These are phyloP conservation scores for Fraxinus excelsior DNA, from an alignment of 257 asterid genomes.

Conservation along the genomic window DNA sequence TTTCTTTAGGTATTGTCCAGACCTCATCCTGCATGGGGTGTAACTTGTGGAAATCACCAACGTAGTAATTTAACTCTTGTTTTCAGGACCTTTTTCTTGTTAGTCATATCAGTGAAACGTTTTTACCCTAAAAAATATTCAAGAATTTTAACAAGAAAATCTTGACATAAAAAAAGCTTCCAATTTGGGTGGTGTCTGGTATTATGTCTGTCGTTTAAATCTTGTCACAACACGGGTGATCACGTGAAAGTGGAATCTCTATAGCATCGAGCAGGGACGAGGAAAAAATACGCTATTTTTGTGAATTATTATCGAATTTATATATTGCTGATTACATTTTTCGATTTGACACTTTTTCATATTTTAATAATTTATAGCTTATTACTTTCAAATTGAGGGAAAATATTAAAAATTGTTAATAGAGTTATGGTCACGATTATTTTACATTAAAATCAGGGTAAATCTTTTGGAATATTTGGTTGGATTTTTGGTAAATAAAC, in stretches of 20 bases:
- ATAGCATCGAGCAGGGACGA: not conserved
- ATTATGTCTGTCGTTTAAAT: not conserved
- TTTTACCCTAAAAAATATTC: not conserved
- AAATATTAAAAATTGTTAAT: too few species aligned
- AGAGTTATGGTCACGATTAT: too few species aligned
- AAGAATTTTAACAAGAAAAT: not conserved
- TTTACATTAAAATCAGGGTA: too few species aligned
- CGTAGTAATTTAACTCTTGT: not conserved
- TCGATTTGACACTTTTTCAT: too few species aligned
- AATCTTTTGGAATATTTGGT: too few species aligned
- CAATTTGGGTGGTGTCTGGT: not conserved
- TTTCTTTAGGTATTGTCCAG: conserved; percentile 37
- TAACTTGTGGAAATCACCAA: not conserved
- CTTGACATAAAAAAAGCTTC: not conserved
- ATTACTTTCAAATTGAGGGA: too few species aligned
- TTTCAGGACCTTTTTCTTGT: not conserved
- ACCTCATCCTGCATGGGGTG: conserved; percentile 16
- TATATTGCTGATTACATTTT: too few species aligned
- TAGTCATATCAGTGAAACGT: not conserved
- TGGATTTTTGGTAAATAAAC: too few species aligned
- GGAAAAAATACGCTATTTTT: too few species aligned
- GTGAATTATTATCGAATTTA: too few species aligned
- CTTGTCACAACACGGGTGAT: not conserved
- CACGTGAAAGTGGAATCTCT: not conserved
- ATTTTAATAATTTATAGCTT: too few species aligned